Evolutionary conservation across 1,284 basidiomycete genomes (phyloP).

Genomic region (Leucocoprinus gongylophorus): DNA sequence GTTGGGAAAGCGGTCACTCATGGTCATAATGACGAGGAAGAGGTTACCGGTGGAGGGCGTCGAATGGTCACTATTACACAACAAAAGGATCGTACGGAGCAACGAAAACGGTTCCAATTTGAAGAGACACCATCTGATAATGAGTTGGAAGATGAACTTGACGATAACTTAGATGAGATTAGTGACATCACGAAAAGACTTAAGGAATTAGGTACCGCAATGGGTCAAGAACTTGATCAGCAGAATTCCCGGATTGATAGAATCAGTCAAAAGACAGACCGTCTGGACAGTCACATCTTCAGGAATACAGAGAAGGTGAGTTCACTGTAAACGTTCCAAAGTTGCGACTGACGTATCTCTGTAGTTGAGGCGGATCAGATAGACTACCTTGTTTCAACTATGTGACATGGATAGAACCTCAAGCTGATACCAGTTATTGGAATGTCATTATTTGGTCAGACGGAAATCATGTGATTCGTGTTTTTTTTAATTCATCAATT

Average conservation of each 20-base stretch:
- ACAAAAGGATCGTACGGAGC: conserved; percentile 50
- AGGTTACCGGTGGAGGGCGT: conserved; percentile 35
- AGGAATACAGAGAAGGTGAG: conserved; percentile 66
- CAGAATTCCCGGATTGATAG: conserved; percentile 70
- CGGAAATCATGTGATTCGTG: no score
- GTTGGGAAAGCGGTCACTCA: conserved; percentile 71
- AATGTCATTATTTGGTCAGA: no score
- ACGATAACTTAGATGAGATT: conserved; percentile 90
- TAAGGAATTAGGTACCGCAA: conserved; percentile 78
- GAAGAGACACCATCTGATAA: conserved; percentile 96
- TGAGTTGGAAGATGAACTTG: conserved; percentile 87
- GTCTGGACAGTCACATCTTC: conserved; percentile 56
- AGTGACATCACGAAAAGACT: conserved; percentile 74
- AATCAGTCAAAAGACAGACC: conserved; percentile 64
- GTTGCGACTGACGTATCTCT: conserved; percentile 13
- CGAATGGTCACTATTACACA: conserved; percentile 45
- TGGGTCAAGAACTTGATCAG: conserved; percentile 74
- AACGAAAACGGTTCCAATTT: conserved; percentile 86
- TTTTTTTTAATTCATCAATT: no score
- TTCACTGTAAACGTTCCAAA: conserved; percentile 12
- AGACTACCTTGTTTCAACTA: conserved; percentile 14
- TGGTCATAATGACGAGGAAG: conserved; percentile 41
- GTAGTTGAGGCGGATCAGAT: conserved; percentile 69
- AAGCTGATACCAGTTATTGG: no score
- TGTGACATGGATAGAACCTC: not conserved